phyloP scores from a whole-genome alignment of 208 protist genomes.

The Leptomonas pyrrhocoris region DNA sequence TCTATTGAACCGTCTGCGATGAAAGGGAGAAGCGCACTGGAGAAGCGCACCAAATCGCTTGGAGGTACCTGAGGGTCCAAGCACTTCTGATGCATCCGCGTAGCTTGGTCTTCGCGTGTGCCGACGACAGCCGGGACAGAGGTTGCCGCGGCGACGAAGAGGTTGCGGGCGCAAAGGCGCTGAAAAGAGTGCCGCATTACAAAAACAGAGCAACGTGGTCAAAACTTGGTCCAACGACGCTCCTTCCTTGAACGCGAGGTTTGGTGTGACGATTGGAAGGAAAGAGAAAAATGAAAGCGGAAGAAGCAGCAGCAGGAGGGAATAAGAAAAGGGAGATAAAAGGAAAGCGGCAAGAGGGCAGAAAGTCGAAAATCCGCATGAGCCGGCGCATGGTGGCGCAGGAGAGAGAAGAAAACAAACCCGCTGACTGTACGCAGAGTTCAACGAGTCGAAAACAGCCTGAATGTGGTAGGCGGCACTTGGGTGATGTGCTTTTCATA shows the following conservation, averaged over 20 bases:
- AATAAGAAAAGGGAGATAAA: too few relatives aligned
- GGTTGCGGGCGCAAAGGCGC: not conserved
- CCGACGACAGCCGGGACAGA: conserved; percentile 4
- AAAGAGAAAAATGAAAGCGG: not conserved
- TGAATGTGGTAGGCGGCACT: too few relatives aligned
- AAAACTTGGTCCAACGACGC: too few relatives aligned
- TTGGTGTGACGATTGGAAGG: not conserved
- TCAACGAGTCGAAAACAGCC: too few relatives aligned
- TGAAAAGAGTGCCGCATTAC: conserved; percentile 11
- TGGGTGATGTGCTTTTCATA: too few relatives aligned
- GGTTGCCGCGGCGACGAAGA: not conserved
- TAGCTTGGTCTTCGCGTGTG: not conserved
- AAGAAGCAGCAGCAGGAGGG: too few relatives aligned
- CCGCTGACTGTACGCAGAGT: too few relatives aligned
- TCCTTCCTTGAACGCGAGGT: not conserved
- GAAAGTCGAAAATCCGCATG: too few relatives aligned
- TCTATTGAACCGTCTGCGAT: conserved; percentile 10
- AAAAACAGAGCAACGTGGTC: too few relatives aligned
- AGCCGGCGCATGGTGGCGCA: too few relatives aligned
- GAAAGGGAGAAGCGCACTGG: conserved; percentile 22
- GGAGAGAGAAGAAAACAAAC: too few relatives aligned
- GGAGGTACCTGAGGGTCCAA: conserved; percentile 13
- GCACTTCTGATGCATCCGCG: conserved; percentile 15
- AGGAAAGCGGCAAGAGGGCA: too few relatives aligned
- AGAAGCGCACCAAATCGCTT: conserved; percentile 17